These are phyloP conservation scores for Silene vulgaris DNA, from an alignment of 179 eudicot genomes.

Conservation along the genomic window DNA sequence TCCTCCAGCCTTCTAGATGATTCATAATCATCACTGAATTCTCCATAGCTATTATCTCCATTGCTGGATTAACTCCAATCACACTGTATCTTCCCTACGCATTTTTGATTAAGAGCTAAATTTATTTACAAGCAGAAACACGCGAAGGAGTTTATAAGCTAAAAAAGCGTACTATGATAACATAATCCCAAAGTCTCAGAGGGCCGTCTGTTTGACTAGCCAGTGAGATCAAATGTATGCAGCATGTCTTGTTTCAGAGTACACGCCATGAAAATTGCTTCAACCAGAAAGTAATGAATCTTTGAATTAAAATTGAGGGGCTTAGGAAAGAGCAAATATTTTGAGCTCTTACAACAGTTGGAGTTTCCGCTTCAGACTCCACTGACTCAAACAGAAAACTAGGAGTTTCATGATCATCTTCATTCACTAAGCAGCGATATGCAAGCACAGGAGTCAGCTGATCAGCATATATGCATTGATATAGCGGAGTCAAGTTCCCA, in stretches of 20 bases:
- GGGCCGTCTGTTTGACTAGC: too few species aligned
- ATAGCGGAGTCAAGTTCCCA: constrained; percentile 59
- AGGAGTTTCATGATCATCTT: constrained; percentile 59
- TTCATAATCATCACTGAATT: constrained; percentile 56
- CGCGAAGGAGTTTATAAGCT: not conserved
- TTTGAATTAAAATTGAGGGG: too few species aligned
- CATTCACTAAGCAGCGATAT: constrained; percentile 66
- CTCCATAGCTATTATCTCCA: constrained; percentile 74
- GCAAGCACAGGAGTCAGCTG: constrained; percentile 75
- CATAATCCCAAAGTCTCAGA: too few species aligned
- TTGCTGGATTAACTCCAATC: constrained; percentile 78
- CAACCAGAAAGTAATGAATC: not conserved
- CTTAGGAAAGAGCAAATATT: not conserved
- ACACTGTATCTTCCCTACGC: constrained; percentile 72
- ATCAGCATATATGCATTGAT: constrained; percentile 60
- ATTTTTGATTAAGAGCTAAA: not conserved
- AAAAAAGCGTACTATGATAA: too few species aligned
- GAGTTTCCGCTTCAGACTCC: constrained; percentile 43
- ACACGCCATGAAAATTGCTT: not conserved
- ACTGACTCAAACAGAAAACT: constrained; percentile 71
- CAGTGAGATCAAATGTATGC: too few species aligned
- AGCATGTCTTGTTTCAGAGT: not conserved
- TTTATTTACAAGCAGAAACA: not conserved
- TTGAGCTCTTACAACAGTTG: constrained; percentile 41
- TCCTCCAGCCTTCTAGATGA: constrained; percentile 54